Evolutionary conservation across 1,139 yeast species (phyloP), one percentile per base, ranked within the genome.

Genomic region (Diutina mesorugosa): DNA sequence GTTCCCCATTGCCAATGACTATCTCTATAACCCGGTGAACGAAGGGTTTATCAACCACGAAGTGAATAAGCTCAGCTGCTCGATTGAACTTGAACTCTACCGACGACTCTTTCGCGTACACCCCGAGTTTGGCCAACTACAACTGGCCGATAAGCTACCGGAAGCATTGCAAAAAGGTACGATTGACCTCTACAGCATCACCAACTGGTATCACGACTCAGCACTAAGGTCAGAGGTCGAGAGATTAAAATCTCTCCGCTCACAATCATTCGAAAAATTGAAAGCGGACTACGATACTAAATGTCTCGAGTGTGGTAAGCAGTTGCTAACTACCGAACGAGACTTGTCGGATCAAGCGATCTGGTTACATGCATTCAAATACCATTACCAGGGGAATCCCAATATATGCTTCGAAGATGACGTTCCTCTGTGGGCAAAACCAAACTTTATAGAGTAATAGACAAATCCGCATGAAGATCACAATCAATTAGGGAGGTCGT

Each of bases 1-100:
- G 0, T 72, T 67, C 61, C 93, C 96, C 0, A 88, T 89, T 10
- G 77, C 74, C 1, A 86, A 87, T 61, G 96, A 88, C 65, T 78
- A 77, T 9, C 67, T 84, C 16, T 87, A 87, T 10, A 9, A 45
- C 28, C 41, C 41, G 8, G 18, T 29, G 3, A n/a, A 26, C 32
- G 18, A 18, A n/a, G 47, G 35, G 6, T 26, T 48, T 28, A n/a
- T 48, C 18, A 30, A 50, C 45, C 45, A 50, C 21, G n/a, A 16
- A 4, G 53, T 50, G 35, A 50, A 41, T 18, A 14, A 45, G 21
- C 18, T 26, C 29, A 45, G 47, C 10, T 16, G 18, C 5, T 28
- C 38, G 32, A 5, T 51, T 26, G 54, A 51, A 26, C 21, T 18
- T 8, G 64, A 62, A 35, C 56, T 76, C 9, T 74, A 74, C 58